Evolutionary conservation across 345 rosid species (phyloP), one percentile per base, ranked within the genome.

Genomic region (Turritis glabra): DNA sequence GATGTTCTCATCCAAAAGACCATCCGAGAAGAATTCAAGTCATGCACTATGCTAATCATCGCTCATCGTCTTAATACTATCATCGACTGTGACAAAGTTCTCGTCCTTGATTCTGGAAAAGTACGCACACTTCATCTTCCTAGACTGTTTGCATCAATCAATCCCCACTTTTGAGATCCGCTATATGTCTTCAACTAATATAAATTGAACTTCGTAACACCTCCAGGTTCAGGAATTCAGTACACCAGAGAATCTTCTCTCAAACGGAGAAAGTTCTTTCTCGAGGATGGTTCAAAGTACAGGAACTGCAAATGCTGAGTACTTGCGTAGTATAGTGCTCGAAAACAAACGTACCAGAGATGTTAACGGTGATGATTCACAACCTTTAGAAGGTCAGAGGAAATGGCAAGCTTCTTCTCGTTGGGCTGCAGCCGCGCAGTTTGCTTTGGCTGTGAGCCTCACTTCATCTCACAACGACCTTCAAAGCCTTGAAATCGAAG

Each of bases 1-100:
- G 99, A 95, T 84, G 97, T 97, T 67, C 87, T 95, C 70, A 95
- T 95, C 72, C 99, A 95, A 85, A 92, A 92, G 84, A 95, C 99
- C 13, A 95, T 95, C 62, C 84, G 99, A 40, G 46, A 40, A 40
- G 46, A 40, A 40, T 40, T 40, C 7, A 40, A 40, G 46, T 40
- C 46, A 40, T 40, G 46, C 46, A 40, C 46, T 7, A 40, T 40
- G 46, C 17, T 40, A 40, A 40, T 40, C 17, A 40, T 40, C 17
- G 46, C 46, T 40, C 46, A 40, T 40, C 46, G 46, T 40, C 46
- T 40, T 6, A 40, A 40, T 40, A 40, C 46, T 5, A 40, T 40
- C 46, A 40, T 40, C 46, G 46, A 40, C 17, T 40, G 46, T 14
- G 46, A 40, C 46, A 40, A 40, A 40, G 46, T 40, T 40, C 46